Evolutionary conservation across 768 basidiomycete species (phyloP), one percentile per base, ranked within the genome.

Genomic region (Boletellus emodensis): DNA sequence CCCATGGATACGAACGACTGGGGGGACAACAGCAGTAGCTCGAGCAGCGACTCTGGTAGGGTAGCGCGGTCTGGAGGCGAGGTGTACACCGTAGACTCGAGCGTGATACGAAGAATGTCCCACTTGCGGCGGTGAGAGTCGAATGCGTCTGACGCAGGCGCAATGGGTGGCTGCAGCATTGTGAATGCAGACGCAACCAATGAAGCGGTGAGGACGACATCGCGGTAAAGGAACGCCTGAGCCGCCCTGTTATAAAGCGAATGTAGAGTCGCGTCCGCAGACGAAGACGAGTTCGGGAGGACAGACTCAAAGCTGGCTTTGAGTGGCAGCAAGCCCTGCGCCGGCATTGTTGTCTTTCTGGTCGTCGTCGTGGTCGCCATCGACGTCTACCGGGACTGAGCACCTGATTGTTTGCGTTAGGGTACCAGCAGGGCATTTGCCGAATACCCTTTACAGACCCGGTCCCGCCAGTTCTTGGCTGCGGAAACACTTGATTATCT

Each of bases 31-130:
- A 78, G 58, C 13, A 85, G 70, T 39, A 78, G 72, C 10, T 75
- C 72, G 30, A 77, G 76, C 24, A 88, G 70, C 0, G 77, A 49
- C 18, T 74, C 68, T 0, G 87, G 85, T 13, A 87, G 65, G 17
- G 53, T 42, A 5, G 47, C n/a, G 26, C 56, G 55, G 45, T 68
- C 64, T 17, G 82, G 78, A 1, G 72, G 72, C 3, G 85, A 76
- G 13, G 80, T 65, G 60, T 86, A 89, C 24, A 87, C 68, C 1
- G 84, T 88, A 1, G 84, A 81, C 63, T 92, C 89, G 48, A 90
- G 76, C 0, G 89, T 92, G 54, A 93, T 85, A 22, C 90, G 79
- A 7, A 93, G 81, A 49, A 93, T 82, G 60, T 93, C 90, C 90
- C 90, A 93, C 71, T 90, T 91, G 49, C 83, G 75, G 15, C 90